Base-by-base conservation (phyloP, 208 protist genomes). In the Leishmania turanica region DNA sequence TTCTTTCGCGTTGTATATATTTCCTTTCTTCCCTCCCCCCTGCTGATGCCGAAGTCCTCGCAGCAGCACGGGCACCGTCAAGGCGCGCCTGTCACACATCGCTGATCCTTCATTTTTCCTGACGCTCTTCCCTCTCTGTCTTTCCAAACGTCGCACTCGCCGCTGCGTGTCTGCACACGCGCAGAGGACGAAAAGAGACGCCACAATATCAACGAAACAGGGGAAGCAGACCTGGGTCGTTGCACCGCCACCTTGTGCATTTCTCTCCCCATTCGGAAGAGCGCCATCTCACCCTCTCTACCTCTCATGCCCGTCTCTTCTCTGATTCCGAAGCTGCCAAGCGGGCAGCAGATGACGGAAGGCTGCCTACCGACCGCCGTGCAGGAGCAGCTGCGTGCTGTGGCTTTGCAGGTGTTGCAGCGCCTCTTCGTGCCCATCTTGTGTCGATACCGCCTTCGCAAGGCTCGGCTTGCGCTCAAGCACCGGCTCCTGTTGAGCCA, bases 361-460 rank as follows among this genome's bases (percentile, higher is more conserved):
- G 27, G 78, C 0, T 21, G 81, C 3, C 83, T 91, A 51, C 83
- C 87, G 0, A 8, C 76, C 13, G 54, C 60, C 13, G 78, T 92
- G n/a, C 77, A 86, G 68, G 80, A 93, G 77, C 83, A 94, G 68
- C 56, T 96, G 53, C 75, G 80, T 17, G 60, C 62, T 31, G 80
- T 96, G 24, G 90, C 90, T 3, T 40, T 89, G 24, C 75, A 87
- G 64, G 82, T 90, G 19, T 74, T 95, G 40, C 87, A 86, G 64
- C 85, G 83, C 9, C 83, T 90, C 19, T 79, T 95, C 31, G 78
- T 58, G 34, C 92, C 92, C 1, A 75, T 95, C 56, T 49, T 90
- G 47, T 77, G 76, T 34, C 87, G 78, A 4, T 51, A 76, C 42
- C 77, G 82, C 2, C 82, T 86, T 11, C 73, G 79, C 4, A 62